Base-by-base conservation (phyloP, 495 filamentous ascomycete species). In the Trichoderma orchidacearum region DNA sequence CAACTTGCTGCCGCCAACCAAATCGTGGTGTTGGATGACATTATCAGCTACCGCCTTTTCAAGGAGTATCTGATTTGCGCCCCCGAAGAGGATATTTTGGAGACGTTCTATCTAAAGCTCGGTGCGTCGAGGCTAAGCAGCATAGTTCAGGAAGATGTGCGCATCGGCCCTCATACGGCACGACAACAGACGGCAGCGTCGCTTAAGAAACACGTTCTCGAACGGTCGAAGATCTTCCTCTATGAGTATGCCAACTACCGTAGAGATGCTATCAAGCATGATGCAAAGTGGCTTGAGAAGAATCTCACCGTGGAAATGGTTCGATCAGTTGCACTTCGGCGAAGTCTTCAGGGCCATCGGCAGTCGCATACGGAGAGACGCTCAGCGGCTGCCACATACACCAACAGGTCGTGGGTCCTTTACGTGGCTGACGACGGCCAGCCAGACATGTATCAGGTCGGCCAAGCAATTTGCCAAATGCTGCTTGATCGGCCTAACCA, bases 381-480 rank as follows among this genome's bases (percentile, higher is more conserved):
- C 58, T 88, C 80, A 12, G 86, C 87, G 6, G 83, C 86, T 18
- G 74, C 67, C 53, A 48, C 55, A 30, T 64, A 68, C 11, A 64
- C 56, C 15, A 56, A 53, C 15, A 58, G 63, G 17, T 63, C 63
- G 23, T 72, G 67, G 64, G 60, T 69, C 4, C 62, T 78, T 18
- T 78, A 75, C 53, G 73, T 84, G 25, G 81, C 79, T 23, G 70
- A 77, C 17, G 73, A 78, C 51, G 64, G 66, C 32, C 76, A 76
- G 57, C 84, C 80, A 51, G 89, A 96, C 61, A 77, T 89, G 61
- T 95, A 91, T 63, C 87, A 97, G 68, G 87, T 99, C 60, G 90
- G 87, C 41, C 83, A 87, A 63, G 87, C 84, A 27, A 73, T 99
- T 17, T 86, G 89, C 53, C 79, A 81, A 62, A 64, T 94, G 28